Percentiles rank a stretch among this genome's conserved stretches.
Evolutionary conservation across 2,329 filamentous ascomycete species (phyloP).

Genomic region (Fusarium poae): DNA sequence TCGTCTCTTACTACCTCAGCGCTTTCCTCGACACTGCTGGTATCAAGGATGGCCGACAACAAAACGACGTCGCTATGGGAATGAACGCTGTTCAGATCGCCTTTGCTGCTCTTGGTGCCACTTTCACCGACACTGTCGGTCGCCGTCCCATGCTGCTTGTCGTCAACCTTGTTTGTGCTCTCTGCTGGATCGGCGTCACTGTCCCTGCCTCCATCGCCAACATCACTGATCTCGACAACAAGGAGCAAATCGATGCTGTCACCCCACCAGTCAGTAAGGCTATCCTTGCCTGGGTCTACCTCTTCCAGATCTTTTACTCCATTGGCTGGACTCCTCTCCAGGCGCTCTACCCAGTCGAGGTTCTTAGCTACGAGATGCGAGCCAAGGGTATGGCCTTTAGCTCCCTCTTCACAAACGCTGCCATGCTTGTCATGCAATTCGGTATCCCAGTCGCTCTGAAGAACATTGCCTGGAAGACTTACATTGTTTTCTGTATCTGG

Average conservation of each 20-base stretch:
- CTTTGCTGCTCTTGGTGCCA: conserved; percentile 62
- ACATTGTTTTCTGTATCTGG: conserved; percentile 65
- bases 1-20: conserved; percentile 64
- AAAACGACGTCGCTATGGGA: conserved; percentile 62
- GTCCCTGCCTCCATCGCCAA: conserved; percentile 57
- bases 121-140: conserved; percentile 62
- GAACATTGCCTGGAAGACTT: conserved; percentile 66
- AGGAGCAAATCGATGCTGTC: conserved; percentile 44
- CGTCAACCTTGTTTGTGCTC: conserved; percentile 60
- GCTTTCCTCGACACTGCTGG: conserved; percentile 66
- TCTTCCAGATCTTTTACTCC: conserved; percentile 57
- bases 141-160: conserved; percentile 65
- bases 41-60: conserved; percentile 53
- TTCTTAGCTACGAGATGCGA: conserved; percentile 65
- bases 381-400: conserved; percentile 69
- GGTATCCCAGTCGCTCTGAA: conserved; percentile 62
- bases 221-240: conserved; percentile 47
- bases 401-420: conserved; percentile 59
- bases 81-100: conserved; percentile 64
- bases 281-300: conserved; percentile 60
- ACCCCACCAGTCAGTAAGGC: conserved; percentile 57
- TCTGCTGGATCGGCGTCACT: conserved; percentile 64
- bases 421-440: conserved; percentile 56
- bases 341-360: conserved; percentile 65
- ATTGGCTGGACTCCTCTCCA: conserved; percentile 55